Percentiles rank a stretch among this genome's conserved stretches.
These are phyloP conservation scores for Ciborinia camelliae DNA, from an alignment of 2,329 filamentous ascomycete genomes.

Conservation along the genomic window DNA sequence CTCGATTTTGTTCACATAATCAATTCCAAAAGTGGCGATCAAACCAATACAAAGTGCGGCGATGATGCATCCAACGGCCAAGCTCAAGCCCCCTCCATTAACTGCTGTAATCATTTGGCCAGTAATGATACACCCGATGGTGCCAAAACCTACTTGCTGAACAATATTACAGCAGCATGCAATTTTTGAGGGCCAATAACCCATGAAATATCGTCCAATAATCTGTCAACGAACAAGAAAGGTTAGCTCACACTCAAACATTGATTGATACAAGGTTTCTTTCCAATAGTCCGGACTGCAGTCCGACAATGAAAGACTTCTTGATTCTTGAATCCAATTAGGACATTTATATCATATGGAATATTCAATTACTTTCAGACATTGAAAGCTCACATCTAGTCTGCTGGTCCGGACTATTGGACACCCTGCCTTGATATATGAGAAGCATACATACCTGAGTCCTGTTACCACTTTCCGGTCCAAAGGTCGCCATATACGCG, in stretches of 20 bases:
- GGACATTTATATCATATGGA: too few relatives aligned
- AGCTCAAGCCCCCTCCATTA: constrained; percentile 13
- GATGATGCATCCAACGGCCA: constrained; percentile 23
- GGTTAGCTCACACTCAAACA: neutral
- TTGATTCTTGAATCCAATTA: too few relatives aligned
- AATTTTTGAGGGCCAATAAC: constrained; percentile 61
- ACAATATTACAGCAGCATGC: constrained; percentile 61
- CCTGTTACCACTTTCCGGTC: constrained; percentile 56
- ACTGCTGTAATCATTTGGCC: constrained; percentile 28
- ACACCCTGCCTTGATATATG: too few relatives aligned
- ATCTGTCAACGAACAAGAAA: constrained; percentile 39
- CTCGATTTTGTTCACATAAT: constrained; percentile 22
- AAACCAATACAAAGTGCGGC: constrained; percentile 23
- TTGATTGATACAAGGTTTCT: too few relatives aligned
- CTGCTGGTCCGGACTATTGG: too few relatives aligned
- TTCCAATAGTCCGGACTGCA: too few relatives aligned
- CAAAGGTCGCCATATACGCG: constrained; percentile 60
- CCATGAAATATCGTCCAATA: constrained; percentile 58
- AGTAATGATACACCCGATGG: constrained; percentile 49
- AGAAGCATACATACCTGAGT: constrained; percentile 49
- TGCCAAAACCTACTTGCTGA: constrained; percentile 55
- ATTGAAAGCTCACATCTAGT: too few relatives aligned
- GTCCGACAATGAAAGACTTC: too few relatives aligned
- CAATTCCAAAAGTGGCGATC: constrained; percentile 22
- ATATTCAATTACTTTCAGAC: too few relatives aligned